phyloP scores from a whole-genome alignment of 2,329 filamentous ascomycete genomes.

The Rhynchosporium graminicola region DNA sequence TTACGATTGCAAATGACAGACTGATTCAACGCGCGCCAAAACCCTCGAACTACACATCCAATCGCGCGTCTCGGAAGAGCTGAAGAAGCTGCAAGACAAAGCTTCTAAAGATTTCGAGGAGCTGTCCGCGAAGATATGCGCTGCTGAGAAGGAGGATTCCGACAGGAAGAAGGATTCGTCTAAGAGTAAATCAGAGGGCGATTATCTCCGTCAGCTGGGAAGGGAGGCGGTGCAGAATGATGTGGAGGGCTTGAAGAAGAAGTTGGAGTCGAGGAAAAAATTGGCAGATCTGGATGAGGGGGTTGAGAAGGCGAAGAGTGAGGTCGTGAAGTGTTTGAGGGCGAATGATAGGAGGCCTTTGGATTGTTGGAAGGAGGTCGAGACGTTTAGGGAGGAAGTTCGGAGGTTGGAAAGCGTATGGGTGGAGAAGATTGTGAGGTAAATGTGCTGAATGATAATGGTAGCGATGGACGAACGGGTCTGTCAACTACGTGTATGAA shows the following conservation, averaged over 20 bases:
- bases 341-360: constrained; percentile 84
- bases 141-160: constrained; percentile 20
- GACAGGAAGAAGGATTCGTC: constrained; percentile 15
- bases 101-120: constrained; percentile 69
- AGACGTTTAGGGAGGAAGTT: constrained; percentile 87
- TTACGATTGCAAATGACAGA: constrained; percentile 54
- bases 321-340: constrained; percentile 78
- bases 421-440: constrained; percentile 74
- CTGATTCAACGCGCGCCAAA: constrained; percentile 82
- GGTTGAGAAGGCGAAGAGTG: constrained; percentile 73
- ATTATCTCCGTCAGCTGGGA: constrained; percentile 40
- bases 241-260: constrained; percentile 57
- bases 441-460: neutral
- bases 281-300: constrained; percentile 69
- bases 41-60: constrained; percentile 86
- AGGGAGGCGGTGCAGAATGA: constrained; percentile 58
- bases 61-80: constrained; percentile 80
- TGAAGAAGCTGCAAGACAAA: constrained; percentile 73
- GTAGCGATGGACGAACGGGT: neutral
- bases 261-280: constrained; percentile 63
- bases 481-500: constrained; percentile 32
- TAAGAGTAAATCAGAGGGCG: constrained; percentile 36
- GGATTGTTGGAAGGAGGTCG: constrained; percentile 93
- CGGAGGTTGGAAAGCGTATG: constrained; percentile 81
- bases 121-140: constrained; percentile 64